Evolutionary conservation across 192 early-diverging fungal species (phyloP).

Genomic region (Chytriomyces sp.): DNA sequence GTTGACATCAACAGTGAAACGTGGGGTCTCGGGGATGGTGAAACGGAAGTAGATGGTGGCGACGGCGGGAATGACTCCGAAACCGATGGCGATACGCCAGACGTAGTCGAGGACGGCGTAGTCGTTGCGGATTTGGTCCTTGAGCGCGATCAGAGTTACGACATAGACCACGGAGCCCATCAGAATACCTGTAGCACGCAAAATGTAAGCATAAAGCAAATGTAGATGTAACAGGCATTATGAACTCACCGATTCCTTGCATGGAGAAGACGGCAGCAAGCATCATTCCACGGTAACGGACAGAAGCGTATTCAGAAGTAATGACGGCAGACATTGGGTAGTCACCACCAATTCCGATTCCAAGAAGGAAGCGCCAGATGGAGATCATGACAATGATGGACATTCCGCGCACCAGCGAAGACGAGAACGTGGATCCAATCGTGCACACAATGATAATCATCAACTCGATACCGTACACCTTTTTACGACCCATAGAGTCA

Average conservation of each 20-base stretch:
- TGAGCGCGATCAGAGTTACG: constrained; percentile 72
- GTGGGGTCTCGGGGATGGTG: constrained; percentile 93
- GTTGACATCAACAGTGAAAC: constrained; percentile 73
- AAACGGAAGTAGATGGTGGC: constrained; percentile 83
- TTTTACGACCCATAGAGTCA: constrained; percentile 87
- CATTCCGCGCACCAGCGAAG: constrained; percentile 70
- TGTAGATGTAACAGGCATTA: too few species aligned
- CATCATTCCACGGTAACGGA: constrained; percentile 83
- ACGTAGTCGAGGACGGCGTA: constrained; percentile 74
- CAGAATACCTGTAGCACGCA: constrained; percentile 66
- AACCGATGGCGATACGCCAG: constrained; percentile 87
- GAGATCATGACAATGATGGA: constrained; percentile 73
- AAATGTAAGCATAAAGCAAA: too few species aligned
- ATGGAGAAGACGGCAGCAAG: constrained; percentile 88
- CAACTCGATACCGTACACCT: constrained; percentile 85
- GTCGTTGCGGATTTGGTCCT: constrained; percentile 68
- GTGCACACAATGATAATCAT: constrained; percentile 90
- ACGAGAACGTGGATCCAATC: constrained; percentile 76
- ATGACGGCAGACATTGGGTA: constrained; percentile 96
- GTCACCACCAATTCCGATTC: constrained; percentile 93
- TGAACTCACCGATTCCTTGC: constrained; percentile 71
- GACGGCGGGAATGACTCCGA: constrained; percentile 83
- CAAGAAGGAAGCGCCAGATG: constrained; percentile 91
- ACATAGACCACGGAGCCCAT: constrained; percentile 77
- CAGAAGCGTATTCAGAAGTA: constrained; percentile 86